phyloP scores from a whole-genome alignment of 2,329 filamentous ascomycete genomes.

The Colletotrichum graminicola region DNA sequence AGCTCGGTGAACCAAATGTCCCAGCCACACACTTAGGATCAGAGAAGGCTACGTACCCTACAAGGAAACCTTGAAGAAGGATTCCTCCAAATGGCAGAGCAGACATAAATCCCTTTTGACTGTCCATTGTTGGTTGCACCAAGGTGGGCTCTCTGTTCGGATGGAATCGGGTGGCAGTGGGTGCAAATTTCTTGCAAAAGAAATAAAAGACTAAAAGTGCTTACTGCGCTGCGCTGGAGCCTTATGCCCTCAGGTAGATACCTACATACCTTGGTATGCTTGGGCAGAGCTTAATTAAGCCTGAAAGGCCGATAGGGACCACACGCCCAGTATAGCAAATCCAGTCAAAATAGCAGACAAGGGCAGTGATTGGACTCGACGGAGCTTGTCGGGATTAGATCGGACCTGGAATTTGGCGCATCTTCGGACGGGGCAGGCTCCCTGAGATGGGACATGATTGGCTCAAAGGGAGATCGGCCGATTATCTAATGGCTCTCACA shows the following conservation, averaged over 20 bases:
- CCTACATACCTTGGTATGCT: background rate
- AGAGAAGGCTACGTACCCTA: background rate
- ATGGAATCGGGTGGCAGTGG: conserved; percentile 39
- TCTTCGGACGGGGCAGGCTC: conserved; percentile 9
- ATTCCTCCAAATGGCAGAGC: background rate
- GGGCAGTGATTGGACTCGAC: background rate
- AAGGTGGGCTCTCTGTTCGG: conserved; percentile 17
- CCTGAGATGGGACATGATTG: background rate
- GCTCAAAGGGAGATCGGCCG: conserved; percentile 1
- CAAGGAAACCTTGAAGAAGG: background rate
- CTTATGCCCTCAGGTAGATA: background rate
- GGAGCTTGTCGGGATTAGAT: conserved; percentile 30
- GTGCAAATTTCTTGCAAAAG: background rate
- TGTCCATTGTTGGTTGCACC: background rate
- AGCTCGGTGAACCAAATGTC: too few relatives aligned
- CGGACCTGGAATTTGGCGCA: conserved; percentile 22
- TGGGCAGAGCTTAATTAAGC: conserved; percentile 11
- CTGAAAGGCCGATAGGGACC: conserved; percentile 7
- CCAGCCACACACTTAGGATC: conserved; percentile 11
- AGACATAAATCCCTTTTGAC: background rate
- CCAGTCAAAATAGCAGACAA: conserved; percentile 2
- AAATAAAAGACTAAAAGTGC: background rate
- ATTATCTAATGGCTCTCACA: conserved; percentile 27
- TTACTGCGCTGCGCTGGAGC: conserved; percentile 8
- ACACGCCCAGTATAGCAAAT: background rate